Evolutionary conservation across 139 green algal genomes (phyloP).

Genomic region (Mesotaenium endlicherianum): DNA sequence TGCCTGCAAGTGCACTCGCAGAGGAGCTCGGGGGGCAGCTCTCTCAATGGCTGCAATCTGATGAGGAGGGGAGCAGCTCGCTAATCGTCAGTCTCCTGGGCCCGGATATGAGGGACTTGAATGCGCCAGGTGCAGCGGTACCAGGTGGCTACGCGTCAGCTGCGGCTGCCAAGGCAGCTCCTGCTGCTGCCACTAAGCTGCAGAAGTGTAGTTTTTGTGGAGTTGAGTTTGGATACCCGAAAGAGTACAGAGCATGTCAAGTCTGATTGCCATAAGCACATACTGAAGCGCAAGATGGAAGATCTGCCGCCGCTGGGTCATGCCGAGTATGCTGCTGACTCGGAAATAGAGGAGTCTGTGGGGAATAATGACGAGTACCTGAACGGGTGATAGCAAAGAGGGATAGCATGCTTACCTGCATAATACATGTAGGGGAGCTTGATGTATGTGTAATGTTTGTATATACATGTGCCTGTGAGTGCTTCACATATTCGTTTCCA

Average conservation of each 20-base stretch:
- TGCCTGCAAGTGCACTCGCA: too few species aligned
- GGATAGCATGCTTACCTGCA: background rate
- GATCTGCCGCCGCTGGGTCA: slow-evolving; percentile 62
- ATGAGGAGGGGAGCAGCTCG: too few species aligned
- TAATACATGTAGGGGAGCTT: background rate
- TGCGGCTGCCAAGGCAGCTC: background rate
- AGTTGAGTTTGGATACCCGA: slow-evolving; percentile 53
- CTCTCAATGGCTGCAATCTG: too few species aligned
- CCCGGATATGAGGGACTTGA: too few species aligned
- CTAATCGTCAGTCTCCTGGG: too few species aligned
- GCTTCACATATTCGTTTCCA: too few species aligned
- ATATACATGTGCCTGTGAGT: background rate
- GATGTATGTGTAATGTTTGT: background rate
- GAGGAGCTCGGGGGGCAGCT: too few species aligned
- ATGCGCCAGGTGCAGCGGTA: too few species aligned
- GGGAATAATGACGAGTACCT: slow-evolving; percentile 43
- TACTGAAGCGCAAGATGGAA: slow-evolving; percentile 70
- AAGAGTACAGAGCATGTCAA: slow-evolving; percentile 86
- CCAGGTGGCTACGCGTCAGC: too few species aligned
- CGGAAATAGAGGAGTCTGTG: slow-evolving; percentile 11
- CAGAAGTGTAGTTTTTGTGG: slow-evolving; percentile 50
- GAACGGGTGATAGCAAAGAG: too few species aligned
- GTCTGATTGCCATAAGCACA: slow-evolving; percentile 86
- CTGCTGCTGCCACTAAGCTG: too few species aligned
- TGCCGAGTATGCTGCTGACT: slow-evolving; percentile 50